phyloP scores from a whole-genome alignment of 805 yeast genomes.

The Aciculoconidium aculeatum region DNA sequence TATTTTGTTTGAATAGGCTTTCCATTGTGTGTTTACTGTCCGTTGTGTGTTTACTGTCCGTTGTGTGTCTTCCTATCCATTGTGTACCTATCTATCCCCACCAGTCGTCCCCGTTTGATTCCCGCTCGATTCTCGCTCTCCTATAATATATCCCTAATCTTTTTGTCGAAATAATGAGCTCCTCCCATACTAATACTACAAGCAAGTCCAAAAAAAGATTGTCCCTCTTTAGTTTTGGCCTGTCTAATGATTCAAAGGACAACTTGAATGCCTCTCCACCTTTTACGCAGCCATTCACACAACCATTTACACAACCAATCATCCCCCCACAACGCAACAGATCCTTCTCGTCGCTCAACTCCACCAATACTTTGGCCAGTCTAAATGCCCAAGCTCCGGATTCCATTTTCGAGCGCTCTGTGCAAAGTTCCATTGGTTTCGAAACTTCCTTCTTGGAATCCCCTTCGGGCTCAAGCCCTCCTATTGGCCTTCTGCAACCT shows the following conservation, averaged over 20 bases:
- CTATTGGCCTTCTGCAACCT: constrained; percentile 1
- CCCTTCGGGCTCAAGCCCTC: neutral
- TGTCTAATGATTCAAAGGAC: constrained; percentile 8
- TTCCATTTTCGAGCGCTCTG: constrained; percentile 38
- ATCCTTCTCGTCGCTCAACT: constrained; percentile 6
- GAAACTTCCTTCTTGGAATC: constrained; percentile 6
- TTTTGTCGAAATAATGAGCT: too few species aligned
- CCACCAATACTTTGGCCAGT: constrained; percentile 12
- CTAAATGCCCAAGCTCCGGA: constrained; percentile 7
- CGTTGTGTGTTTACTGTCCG: too few species aligned
- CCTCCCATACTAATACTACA: constrained; percentile 1
- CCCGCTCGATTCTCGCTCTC: too few species aligned
- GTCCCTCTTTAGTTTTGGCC: constrained; percentile 20
- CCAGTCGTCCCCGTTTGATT: too few species aligned
- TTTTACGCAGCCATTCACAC: too few species aligned
- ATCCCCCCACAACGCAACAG: constrained; percentile 1
- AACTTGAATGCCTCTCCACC: constrained; percentile 2
- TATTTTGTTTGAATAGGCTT: too few species aligned
- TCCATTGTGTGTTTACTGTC: too few species aligned
- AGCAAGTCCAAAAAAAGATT: constrained; percentile 13
- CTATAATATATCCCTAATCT: neutral
- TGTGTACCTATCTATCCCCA: too few species aligned
- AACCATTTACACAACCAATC: too few species aligned
- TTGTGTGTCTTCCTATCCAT: too few species aligned
- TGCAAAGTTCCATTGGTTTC: constrained; percentile 24